Percentiles rank a stretch among this genome's conserved stretches.
Conservation (phyloP, 495 filamentous ascomycete species). For the Corynascus novoguineensis region DNA sequence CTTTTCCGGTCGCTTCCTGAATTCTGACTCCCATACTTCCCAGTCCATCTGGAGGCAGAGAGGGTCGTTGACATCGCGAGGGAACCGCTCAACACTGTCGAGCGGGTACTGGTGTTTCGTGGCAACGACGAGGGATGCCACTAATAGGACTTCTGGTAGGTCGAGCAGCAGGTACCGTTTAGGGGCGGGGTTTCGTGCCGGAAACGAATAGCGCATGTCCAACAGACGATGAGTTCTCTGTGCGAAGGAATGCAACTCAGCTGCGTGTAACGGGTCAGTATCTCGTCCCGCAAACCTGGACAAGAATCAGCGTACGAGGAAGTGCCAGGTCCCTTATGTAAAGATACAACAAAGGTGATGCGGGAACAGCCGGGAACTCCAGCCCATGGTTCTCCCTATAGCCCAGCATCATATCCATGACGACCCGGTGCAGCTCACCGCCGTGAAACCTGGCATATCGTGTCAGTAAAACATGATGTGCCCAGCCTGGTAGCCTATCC, state of each 20-base stretch:
- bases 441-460: constrained; percentile 42
- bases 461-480: constrained; percentile 49
- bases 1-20: constrained; percentile 33
- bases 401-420: constrained; percentile 55
- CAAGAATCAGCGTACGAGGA: constrained; percentile 55
- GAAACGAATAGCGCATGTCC: constrained; percentile 52
- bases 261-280: constrained; percentile 23
- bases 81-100: constrained; percentile 54
- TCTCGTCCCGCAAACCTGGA: neutral
- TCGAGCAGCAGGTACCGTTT: constrained; percentile 29
- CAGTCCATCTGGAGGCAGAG: constrained; percentile 62
- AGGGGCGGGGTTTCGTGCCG: constrained; percentile 18
- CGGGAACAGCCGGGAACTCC: constrained; percentile 66
- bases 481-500: constrained; percentile 56
- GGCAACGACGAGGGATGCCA: constrained; percentile 66
- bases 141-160: constrained; percentile 68
- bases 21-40: constrained; percentile 59
- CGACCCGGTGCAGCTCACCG: constrained; percentile 57
- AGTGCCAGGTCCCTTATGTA: constrained; percentile 70
- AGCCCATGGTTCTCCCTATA: constrained; percentile 64
- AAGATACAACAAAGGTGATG: constrained; percentile 57
- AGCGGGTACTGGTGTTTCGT: constrained; percentile 77
- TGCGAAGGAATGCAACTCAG: constrained; percentile 59
- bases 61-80: constrained; percentile 53
- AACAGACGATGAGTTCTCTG: constrained; percentile 55